phyloP scores from a whole-genome alignment of 2,329 filamentous ascomycete species.

The Fusarium decemcellulare region DNA sequence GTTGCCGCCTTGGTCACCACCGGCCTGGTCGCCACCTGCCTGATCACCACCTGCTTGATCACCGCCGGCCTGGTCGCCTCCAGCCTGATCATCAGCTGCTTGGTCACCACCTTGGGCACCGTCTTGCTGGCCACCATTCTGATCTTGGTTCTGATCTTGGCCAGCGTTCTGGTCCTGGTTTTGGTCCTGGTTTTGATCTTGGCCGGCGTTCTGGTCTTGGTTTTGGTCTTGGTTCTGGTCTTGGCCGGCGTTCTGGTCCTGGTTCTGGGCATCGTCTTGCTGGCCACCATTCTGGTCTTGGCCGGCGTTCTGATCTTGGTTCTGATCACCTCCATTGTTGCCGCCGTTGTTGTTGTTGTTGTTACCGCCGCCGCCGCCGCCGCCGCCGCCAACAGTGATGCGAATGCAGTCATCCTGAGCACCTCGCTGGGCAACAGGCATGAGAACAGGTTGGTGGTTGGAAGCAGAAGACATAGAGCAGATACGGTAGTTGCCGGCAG shows the following conservation, averaged over 20 bases:
- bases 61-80: conserved; percentile 8
- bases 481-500: conserved; percentile 74
- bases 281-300: conserved; percentile 19
- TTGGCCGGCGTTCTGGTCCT: conserved; percentile 25
- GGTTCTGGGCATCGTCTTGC: conserved; percentile 11
- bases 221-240: conserved; percentile 17
- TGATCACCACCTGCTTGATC: conserved; percentile 11
- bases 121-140: not conserved
- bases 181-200: conserved; percentile 15
- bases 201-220: not conserved
- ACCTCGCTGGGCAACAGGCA: conserved; percentile 77
- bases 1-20: conserved; percentile 8
- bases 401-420: conserved; percentile 76
- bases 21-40: conserved; percentile 2
- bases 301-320: conserved; percentile 16
- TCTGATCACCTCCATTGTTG: conserved; percentile 38
- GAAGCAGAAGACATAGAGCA: conserved; percentile 75
- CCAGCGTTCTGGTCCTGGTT: conserved; percentile 9
- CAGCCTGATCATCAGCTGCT: not conserved
- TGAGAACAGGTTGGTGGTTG: conserved; percentile 77
- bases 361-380: conserved; percentile 37
- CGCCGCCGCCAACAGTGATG: conserved; percentile 65
- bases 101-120: conserved; percentile 27
- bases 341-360: conserved; percentile 28
- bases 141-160: not conserved